Evolutionary conservation across 1,139 yeast genomes (phyloP).

Genomic region (Taphrina betulina): DNA sequence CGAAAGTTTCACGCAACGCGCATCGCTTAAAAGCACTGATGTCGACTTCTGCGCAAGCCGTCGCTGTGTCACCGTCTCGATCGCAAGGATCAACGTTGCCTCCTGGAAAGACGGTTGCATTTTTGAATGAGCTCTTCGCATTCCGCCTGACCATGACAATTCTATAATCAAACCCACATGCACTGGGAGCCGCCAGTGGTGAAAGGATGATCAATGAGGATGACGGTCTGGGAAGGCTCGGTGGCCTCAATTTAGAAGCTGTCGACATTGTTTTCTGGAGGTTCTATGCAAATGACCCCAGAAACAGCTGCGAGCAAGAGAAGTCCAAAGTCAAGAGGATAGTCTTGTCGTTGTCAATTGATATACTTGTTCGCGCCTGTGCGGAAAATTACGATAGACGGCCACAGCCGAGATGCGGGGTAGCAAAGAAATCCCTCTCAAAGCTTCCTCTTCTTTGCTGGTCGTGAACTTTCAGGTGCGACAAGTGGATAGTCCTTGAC

Average conservation of each 20-base stretch:
- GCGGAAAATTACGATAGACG: too few species aligned
- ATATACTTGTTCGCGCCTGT: too few species aligned
- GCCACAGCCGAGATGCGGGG: too few species aligned
- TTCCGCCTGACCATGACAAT: constrained; percentile 23
- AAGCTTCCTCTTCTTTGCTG: constrained; percentile 3
- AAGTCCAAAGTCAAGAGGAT: too few species aligned
- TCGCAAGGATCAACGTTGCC: constrained; percentile 19
- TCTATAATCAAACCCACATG: constrained; percentile 20
- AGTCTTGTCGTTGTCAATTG: too few species aligned
- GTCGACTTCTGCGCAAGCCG: background rate
- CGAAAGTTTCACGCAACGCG: constrained; percentile 28
- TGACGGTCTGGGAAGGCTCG: constrained; percentile 22
- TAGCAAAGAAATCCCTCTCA: too few species aligned
- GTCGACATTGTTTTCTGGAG: too few species aligned
- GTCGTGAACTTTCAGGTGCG: background rate
- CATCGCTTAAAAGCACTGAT: constrained; percentile 19
- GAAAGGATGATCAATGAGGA: constrained; percentile 22
- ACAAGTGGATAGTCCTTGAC: background rate
- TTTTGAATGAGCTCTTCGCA: constrained; percentile 27
- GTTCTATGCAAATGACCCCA: too few species aligned
- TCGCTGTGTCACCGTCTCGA: background rate
- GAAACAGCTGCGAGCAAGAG: too few species aligned
- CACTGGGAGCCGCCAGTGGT: constrained; percentile 8
- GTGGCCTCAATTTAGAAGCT: too few species aligned
- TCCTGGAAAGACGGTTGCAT: constrained; percentile 29